Evolutionary conservation across 306 rosid genomes (phyloP).

Genomic region (Benincasa hispida): DNA sequence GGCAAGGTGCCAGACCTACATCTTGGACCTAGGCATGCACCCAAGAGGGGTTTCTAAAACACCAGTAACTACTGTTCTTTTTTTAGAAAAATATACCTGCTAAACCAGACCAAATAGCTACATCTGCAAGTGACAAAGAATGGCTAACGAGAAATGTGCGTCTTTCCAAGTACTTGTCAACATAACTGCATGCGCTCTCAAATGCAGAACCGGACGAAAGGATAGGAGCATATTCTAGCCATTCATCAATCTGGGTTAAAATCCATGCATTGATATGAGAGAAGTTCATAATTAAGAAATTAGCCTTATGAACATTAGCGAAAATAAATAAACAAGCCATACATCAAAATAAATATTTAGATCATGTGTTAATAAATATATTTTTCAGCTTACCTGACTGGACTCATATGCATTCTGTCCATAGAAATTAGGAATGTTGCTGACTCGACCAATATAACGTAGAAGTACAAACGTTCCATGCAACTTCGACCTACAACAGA

Average conservation of each 20-base stretch:
- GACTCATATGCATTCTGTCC: slow-evolving; percentile 50
- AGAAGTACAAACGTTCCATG: slow-evolving; percentile 52
- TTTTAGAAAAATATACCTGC: slow-evolving; percentile 40
- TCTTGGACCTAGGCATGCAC: no score
- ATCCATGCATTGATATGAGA: not conserved
- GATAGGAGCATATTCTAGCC: slow-evolving; percentile 68
- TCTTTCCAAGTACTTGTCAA: slow-evolving; percentile 52
- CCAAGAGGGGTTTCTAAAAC: no score
- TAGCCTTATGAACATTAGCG: not conserved
- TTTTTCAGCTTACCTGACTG: slow-evolving; percentile 42
- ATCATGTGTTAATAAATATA: not conserved
- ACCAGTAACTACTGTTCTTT: no score
- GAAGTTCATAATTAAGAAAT: not conserved
- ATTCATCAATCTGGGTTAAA: slow-evolving; percentile 50
- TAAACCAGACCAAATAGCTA: slow-evolving; percentile 80
- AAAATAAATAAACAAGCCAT: not conserved
- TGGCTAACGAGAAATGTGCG: slow-evolving; percentile 45
- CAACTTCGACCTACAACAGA: slow-evolving; percentile 41
- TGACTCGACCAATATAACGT: slow-evolving; percentile 46
- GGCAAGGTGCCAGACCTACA: no score
- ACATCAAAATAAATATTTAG: not conserved
- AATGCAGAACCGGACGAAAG: slow-evolving; percentile 68
- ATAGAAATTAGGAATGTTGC: slow-evolving; percentile 43
- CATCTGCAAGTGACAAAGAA: slow-evolving; percentile 65
- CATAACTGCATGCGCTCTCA: slow-evolving; percentile 63